Evolutionary conservation across 148 eudicot species (phyloP).

Genomic region (Fagopyrum esculentum): DNA sequence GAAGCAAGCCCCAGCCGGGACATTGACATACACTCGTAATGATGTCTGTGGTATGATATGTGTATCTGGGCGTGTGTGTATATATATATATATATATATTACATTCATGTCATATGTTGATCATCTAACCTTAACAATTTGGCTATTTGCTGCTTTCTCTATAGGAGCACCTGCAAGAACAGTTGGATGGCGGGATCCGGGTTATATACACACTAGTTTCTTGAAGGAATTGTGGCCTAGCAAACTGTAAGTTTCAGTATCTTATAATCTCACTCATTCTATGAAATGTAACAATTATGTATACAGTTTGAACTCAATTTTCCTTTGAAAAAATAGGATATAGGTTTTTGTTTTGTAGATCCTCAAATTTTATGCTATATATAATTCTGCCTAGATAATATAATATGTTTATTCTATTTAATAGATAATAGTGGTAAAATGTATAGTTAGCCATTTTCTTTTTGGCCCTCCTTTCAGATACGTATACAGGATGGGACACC

Average conservation of each 20-base stretch:
- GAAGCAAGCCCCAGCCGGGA: constrained; percentile 60
- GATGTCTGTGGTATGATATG: constrained; percentile 62
- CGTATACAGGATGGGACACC: constrained; percentile 68
- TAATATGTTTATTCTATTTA: no score
- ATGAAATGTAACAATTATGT: no score
- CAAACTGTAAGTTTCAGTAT: constrained; percentile 26
- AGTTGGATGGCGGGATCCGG: constrained; percentile 97
- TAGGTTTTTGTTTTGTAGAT: no score
- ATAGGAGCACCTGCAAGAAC: constrained; percentile 89
- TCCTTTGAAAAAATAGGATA: no score
- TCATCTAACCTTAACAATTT: background rate
- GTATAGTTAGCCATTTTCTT: no score
- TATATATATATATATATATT: no score
- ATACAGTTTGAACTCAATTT: no score
- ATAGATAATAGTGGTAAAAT: no score
- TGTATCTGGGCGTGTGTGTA: background rate
- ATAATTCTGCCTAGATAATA: no score
- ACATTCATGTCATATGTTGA: background rate
- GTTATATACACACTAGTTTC: constrained; percentile 83
- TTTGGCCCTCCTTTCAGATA: background rate
- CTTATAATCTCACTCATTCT: background rate
- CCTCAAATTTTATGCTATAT: no score
- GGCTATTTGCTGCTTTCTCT: constrained; percentile 11
- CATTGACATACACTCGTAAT: constrained; percentile 56
- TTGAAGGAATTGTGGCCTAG: constrained; percentile 83